Percentiles rank a stretch among this genome's conserved stretches.
phyloP scores from a whole-genome alignment of 805 yeast genomes.

The Blastobotrys chiropterorum region DNA sequence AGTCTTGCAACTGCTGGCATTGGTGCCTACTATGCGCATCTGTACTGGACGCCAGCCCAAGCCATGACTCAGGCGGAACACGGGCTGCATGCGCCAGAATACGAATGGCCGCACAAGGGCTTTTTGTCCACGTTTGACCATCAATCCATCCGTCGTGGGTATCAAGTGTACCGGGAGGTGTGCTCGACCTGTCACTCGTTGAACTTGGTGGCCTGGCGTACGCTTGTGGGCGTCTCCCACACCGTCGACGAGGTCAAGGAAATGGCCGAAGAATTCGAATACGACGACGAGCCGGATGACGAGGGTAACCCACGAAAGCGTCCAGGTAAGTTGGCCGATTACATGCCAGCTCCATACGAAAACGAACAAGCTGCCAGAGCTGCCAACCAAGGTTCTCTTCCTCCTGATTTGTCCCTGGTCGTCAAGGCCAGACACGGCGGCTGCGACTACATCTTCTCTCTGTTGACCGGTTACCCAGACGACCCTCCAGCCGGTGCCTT shows the following conservation, averaged over 20 bases:
- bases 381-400: constrained; percentile 98
- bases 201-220: constrained; percentile 97
- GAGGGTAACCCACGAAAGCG: constrained; percentile 98
- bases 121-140: constrained; percentile 84
- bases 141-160: constrained; percentile 96
- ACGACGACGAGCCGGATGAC: constrained; percentile 93
- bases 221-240: constrained; percentile 94
- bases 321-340: constrained; percentile 95
- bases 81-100: constrained; percentile 93
- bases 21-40: constrained; percentile 75
- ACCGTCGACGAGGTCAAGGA: constrained; percentile 83
- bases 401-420: constrained; percentile 94
- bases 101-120: constrained; percentile 91
- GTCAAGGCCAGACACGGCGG: constrained; percentile 99
- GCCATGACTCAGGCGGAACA: constrained; percentile 99
- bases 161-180: constrained; percentile 97
- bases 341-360: constrained; percentile 90
- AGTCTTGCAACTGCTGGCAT: constrained; percentile 70
- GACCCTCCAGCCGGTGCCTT: constrained; percentile 97
- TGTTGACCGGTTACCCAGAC: constrained; percentile 98
- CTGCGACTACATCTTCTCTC: constrained; percentile 86
- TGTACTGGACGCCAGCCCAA: constrained; percentile 78
- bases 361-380: constrained; percentile 99
- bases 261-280: constrained; percentile 94
- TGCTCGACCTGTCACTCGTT: constrained; percentile 99